Evolutionary conservation across 23 red algal genomes (phyloP), one percentile per base, ranked within the genome.

Genomic region (Gracilaria vermiculophylla): DNA sequence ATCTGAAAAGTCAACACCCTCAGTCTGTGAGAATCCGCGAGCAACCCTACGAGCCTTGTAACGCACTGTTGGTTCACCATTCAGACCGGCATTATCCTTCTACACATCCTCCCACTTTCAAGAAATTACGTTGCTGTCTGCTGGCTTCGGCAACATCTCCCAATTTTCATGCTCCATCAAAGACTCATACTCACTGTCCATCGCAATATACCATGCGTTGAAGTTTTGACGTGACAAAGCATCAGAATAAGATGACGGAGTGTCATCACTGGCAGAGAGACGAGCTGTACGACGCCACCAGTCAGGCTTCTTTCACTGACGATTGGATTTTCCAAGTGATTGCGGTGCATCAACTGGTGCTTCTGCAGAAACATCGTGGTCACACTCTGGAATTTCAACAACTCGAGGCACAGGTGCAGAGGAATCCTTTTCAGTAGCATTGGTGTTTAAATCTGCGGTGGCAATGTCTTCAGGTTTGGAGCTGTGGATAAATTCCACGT

Each of bases 21-120:
- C 82, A 17, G 74, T 33, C 73, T 78, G 67, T 19, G 47, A 40
- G 41, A 78, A 78, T 0, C 72, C 86, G 19, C 25, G 9, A 1
- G 74, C 70, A 51, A 78, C 70, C 23, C 80, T 9, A 48, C 51
- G 54, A 37, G 69, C 86, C 74, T 90, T 90, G 86, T 90, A 50
- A 19, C 86, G 73, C 6, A 82, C 73, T 2, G 52, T 56, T 5
- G 52, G 73, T 20, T 82, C 58, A 64, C 58, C 55, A 48, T 14
- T 27, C 49, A 33, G 14, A 1, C n/a, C 14, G n/a, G 33, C 58
- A 10, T 82, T 55, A 82, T 64, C 64, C 35, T 64, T 82, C 43
- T 82, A 55, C 37, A 66, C 78, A 40, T 37, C 39, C 31, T 65
- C 54, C 78, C 78, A 82, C 35, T 48, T 62, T n/a, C 6, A 82